Percentiles rank a stretch among this genome's conserved stretches.
Evolutionary conservation across 345 rosid genomes (phyloP).

Genomic region (Brassica cretica): DNA sequence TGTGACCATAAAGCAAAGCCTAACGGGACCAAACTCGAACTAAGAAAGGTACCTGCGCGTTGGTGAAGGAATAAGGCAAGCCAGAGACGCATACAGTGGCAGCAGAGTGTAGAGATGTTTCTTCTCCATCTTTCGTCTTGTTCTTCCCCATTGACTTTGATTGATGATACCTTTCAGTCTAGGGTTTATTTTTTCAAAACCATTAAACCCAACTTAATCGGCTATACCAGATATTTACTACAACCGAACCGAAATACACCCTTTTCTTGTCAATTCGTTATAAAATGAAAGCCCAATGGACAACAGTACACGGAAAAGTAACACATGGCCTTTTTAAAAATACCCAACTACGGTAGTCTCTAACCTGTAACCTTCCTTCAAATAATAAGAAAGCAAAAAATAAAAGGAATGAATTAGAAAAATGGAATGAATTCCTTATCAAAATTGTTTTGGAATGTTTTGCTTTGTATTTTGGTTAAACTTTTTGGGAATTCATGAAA

Average conservation of each 20-base stretch:
- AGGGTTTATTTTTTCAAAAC: background rate
- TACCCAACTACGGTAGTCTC: too few relatives aligned
- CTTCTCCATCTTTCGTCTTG: conserved; percentile 46
- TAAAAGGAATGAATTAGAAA: too few relatives aligned
- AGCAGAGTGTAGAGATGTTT: conserved; percentile 56
- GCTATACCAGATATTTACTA: background rate
- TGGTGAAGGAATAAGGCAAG: conserved; percentile 82
- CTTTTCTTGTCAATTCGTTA: too few relatives aligned
- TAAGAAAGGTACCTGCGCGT: conserved; percentile 56
- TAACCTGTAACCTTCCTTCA: too few relatives aligned
- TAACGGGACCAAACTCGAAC: conserved; percentile 59
- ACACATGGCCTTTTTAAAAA: too few relatives aligned
- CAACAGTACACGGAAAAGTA: too few relatives aligned
- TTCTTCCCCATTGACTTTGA: conserved; percentile 46
- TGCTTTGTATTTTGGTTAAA: too few relatives aligned
- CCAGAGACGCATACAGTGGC: conserved; percentile 78
- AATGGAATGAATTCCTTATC: too few relatives aligned
- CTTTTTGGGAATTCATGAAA: too few relatives aligned
- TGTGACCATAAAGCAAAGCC: conserved; percentile 87
- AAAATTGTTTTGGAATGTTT: too few relatives aligned
- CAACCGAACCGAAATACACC: background rate
- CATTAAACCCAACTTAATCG: background rate
- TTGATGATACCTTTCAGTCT: background rate
- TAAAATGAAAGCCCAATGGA: too few relatives aligned
- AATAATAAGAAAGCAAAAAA: too few relatives aligned